Base-by-base conservation (phyloP, 768 basidiomycete species). In the Macrolepiota dolichaula region DNA sequence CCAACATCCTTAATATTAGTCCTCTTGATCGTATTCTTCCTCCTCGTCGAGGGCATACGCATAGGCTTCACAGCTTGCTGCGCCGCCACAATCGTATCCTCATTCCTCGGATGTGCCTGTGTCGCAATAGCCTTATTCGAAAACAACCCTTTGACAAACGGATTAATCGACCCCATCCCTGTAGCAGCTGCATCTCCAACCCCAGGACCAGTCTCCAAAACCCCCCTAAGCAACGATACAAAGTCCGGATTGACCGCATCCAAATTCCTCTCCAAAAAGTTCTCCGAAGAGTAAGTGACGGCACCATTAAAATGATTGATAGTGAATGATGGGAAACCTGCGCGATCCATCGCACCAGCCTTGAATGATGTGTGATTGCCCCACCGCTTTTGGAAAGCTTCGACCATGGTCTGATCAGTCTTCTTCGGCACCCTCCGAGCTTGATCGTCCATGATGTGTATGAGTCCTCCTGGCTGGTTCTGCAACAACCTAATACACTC, bases 391-490 rank as follows among this genome's bases (percentile, higher is more conserved):
- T 84, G 79, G 70, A 98, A 94, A 0, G 96, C 93, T 67, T 97
- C 94, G 9, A 96, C 85, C 94, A 98, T 97, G 0, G 90, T 92
- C 57, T 89, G 84, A 67, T 96, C 94, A 2, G 89, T 96, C 84
- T 96, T 95, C 76, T 94, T 96, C 62, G 86, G 88, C 59, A 84
- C 82, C 40, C 91, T 81, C 12, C 90, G 83, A 1, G 95, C 91
- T 73, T 97, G 95, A 70, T 98, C 96, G 69, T 98, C 96, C 90
- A 98, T 93, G 73, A 98, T 98, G 68, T 96, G 94, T 56, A 98
- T 87, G 35, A 99, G 79, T 1, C 97, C 97, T 10, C 95, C 96
- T 1, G 92, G 94, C 57, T 79, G 79, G 69, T 93, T 89, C 69
- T 94, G 89, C 44, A 98, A 76, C 32, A 99, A 79, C 7, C 93